Conservation (phyloP, 2,329 filamentous ascomycete species). For the Botrytis deweyae region DNA sequence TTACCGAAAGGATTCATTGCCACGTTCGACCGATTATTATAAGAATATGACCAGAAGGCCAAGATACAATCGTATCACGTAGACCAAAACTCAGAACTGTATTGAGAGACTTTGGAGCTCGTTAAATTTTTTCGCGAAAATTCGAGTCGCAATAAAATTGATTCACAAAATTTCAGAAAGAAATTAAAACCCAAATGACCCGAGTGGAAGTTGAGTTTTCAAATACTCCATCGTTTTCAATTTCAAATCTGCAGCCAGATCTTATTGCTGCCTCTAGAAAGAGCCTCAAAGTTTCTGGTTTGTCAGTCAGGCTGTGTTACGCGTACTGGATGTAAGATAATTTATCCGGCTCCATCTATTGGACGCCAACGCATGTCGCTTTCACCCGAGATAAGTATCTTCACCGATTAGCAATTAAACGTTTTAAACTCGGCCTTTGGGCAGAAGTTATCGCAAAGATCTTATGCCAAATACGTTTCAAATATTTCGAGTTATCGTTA, state of each 20-base stretch:
- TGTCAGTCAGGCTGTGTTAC: background rate
- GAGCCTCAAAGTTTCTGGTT: constrained; percentile 6
- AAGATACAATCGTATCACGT: background rate
- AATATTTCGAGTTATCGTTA: background rate
- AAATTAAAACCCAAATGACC: background rate
- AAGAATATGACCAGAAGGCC: background rate
- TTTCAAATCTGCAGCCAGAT: background rate
- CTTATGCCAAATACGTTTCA: no score
- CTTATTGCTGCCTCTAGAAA: background rate
- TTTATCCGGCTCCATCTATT: background rate
- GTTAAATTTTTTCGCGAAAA: background rate
- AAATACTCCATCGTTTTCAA: background rate
- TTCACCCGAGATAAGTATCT: background rate
- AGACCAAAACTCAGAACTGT: background rate
- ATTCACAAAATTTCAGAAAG: background rate
- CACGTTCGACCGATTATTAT: background rate
- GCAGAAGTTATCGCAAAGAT: no score
- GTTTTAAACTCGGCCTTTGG: background rate
- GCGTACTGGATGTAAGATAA: background rate
- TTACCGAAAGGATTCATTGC: constrained; percentile 1
- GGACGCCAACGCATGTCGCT: constrained; percentile 4
- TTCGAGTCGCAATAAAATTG: background rate
- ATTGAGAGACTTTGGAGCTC: background rate
- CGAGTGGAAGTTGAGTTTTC: background rate
- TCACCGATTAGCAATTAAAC: background rate